These are phyloP conservation scores for Davidsoniella eucalypti DNA, from an alignment of 2,329 filamentous ascomycete species.

Conservation along the genomic window DNA sequence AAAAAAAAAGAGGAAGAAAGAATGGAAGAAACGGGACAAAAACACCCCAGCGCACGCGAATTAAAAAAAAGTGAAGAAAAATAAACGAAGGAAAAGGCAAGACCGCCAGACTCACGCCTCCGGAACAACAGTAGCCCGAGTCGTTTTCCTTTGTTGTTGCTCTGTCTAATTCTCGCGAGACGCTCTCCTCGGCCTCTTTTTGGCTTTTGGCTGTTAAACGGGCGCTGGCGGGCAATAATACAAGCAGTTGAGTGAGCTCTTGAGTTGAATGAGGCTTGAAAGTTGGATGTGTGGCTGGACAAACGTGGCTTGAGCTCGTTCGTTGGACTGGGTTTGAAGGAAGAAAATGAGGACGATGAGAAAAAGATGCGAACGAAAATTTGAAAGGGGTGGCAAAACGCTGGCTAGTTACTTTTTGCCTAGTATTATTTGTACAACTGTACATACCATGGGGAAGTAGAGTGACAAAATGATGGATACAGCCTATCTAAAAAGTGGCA, in stretches of 20 bases:
- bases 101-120: no score
- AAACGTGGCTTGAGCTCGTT: conserved; percentile 9
- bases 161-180: no score
- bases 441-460: no score
- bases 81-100: not conserved
- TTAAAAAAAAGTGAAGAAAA: not conserved
- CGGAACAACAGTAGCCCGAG: no score
- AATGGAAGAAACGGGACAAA: not conserved
- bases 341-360: conserved; percentile 5
- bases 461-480: no score
- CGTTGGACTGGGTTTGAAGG: not conserved
- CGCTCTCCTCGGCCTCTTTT: no score
- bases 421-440: not conserved
- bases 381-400: not conserved
- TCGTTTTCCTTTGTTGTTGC: no score
- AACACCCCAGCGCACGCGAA: not conserved
- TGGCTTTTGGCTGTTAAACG: not conserved
- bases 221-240: not conserved
- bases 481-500: no score
- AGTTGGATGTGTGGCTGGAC: conserved; percentile 25
- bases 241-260: conserved; percentile 17
- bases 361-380: not conserved
- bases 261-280: conserved; percentile 15
- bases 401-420: not conserved
- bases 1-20: not conserved